Conservation (phyloP, 768 basidiomycete species). For the Tephrocybe sp. region DNA sequence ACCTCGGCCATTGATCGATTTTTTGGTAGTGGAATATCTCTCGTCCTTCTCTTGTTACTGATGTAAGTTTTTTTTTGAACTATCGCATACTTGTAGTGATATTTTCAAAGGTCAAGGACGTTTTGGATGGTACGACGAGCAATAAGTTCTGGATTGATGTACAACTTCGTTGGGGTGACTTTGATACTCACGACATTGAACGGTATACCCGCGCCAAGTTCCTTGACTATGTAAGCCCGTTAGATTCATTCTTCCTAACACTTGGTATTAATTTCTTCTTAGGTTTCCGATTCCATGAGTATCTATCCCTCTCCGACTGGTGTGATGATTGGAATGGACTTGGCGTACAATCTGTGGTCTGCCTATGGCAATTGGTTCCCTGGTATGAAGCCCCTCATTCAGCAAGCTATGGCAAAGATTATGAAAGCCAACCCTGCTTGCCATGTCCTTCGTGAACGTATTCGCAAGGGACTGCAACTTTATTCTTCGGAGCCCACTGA, state of each 20-base stretch:
- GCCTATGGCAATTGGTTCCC: slow-evolving; percentile 99
- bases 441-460: slow-evolving; percentile 97
- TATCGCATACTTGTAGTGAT: background rate
- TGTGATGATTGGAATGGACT: slow-evolving; percentile 98
- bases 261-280: slow-evolving; percentile 5
- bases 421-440: slow-evolving; percentile 99
- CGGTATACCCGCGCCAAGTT: slow-evolving; percentile 99
- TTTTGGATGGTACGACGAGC: slow-evolving; percentile 95
- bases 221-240: slow-evolving; percentile 93
- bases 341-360: slow-evolving; percentile 98
- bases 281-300: slow-evolving; percentile 96
- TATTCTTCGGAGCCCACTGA: slow-evolving; percentile 99
- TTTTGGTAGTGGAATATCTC: slow-evolving; percentile 94
- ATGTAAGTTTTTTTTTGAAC: slow-evolving; percentile 48
- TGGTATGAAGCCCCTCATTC: slow-evolving; percentile 95
- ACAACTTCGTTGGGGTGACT: slow-evolving; percentile 96
- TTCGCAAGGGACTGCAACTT: slow-evolving; percentile 95
- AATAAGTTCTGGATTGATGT: slow-evolving; percentile 99
- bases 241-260: background rate
- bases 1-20: slow-evolving; percentile 14
- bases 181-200: slow-evolving; percentile 98
- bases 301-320: slow-evolving; percentile 99
- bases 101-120: slow-evolving; percentile 75
- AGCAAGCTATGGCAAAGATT: slow-evolving; percentile 99
- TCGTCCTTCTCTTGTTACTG: slow-evolving; percentile 92